A percentile compares a stretch with the other conserved stretches of the same genome.
Conservation (phyloP, 305 asterid genomes). For the Lippia alba region DNA sequence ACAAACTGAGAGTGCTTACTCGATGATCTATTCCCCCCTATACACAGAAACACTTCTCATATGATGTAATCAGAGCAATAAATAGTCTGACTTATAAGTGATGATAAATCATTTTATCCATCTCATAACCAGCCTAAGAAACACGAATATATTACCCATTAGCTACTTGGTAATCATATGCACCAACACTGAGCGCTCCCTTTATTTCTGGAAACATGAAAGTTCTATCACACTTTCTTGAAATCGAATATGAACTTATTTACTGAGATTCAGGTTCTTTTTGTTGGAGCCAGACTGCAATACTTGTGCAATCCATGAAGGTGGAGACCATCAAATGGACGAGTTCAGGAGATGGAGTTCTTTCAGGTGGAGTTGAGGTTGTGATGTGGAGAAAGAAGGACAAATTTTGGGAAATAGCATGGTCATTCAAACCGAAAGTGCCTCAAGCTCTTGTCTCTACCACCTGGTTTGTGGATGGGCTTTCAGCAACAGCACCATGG, state of each 20-base stretch:
- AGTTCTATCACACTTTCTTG: slow-evolving; percentile 41
- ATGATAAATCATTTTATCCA: slow-evolving; percentile 8
- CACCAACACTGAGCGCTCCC: not conserved
- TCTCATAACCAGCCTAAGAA: slow-evolving; percentile 4
- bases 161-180: slow-evolving; percentile 12
- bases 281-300: slow-evolving; percentile 99
- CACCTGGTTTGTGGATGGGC: slow-evolving; percentile 76
- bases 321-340: slow-evolving; percentile 92
- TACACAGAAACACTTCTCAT: not conserved
- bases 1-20: not conserved
- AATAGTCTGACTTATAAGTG: not conserved
- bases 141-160: not conserved
- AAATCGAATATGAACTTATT: slow-evolving; percentile 67
- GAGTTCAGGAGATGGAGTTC: slow-evolving; percentile 89
- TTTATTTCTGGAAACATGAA: slow-evolving; percentile 26
- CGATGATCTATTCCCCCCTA: slow-evolving; percentile 9
- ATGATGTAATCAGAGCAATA: not conserved
- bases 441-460: slow-evolving; percentile 85
- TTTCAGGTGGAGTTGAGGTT: slow-evolving; percentile 85
- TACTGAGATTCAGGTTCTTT: slow-evolving; percentile 99
- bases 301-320: slow-evolving; percentile 71
- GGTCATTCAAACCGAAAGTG: slow-evolving; percentile 78
- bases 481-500: slow-evolving; percentile 80
- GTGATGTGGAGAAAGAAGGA: slow-evolving; percentile 83
- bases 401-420: slow-evolving; percentile 83